Percentiles rank a stretch among this genome's conserved stretches.
Conservation (phyloP, 2,329 filamentous ascomycete species). For the Talaromyces marneffei region DNA sequence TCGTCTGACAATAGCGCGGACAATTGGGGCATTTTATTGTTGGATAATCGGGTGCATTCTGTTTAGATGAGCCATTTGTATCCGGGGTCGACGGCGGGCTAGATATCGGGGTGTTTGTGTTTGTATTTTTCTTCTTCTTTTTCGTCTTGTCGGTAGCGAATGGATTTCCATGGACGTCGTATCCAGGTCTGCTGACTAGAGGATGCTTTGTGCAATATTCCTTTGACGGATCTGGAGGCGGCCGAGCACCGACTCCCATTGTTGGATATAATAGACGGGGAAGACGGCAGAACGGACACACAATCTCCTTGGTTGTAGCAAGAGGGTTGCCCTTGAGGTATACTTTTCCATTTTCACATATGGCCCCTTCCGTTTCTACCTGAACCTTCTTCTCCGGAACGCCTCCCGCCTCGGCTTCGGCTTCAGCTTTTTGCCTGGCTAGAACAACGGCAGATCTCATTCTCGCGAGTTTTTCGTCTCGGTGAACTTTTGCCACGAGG, state of each 20-base stretch:
- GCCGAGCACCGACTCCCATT: slow-evolving; percentile 45
- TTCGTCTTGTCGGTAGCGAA: slow-evolving; percentile 39
- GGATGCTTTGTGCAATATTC: slow-evolving; percentile 58
- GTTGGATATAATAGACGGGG: slow-evolving; percentile 55
- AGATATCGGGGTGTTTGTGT: slow-evolving; percentile 30
- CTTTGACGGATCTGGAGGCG: slow-evolving; percentile 44
- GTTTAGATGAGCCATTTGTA: slow-evolving; percentile 25
- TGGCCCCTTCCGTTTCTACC: slow-evolving; percentile 48
- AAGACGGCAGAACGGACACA: slow-evolving; percentile 56
- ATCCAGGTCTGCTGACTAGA: slow-evolving; percentile 51
- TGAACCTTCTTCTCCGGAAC: slow-evolving; percentile 27
- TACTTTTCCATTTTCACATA: slow-evolving; percentile 49
- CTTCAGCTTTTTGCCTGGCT: slow-evolving; percentile 40
- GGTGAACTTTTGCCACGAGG: slow-evolving; percentile 53
- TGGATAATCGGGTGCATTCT: slow-evolving; percentile 31
- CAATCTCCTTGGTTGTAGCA: slow-evolving; percentile 53
- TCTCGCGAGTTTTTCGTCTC: slow-evolving; percentile 55
- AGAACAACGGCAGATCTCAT: slow-evolving; percentile 48
- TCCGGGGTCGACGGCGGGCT: slow-evolving; percentile 32
- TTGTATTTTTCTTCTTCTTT: slow-evolving; percentile 31
- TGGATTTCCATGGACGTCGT: slow-evolving; percentile 56
- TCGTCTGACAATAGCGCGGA: slow-evolving; percentile 57
- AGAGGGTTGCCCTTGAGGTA: slow-evolving; percentile 54
- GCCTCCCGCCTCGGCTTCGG: slow-evolving; percentile 34
- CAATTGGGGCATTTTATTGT: slow-evolving; percentile 53